Percentiles rank a stretch among this genome's conserved stretches.
Evolutionary conservation across 2,329 filamentous ascomycete species (phyloP).

Genomic region (Trichoderma sp.): DNA sequence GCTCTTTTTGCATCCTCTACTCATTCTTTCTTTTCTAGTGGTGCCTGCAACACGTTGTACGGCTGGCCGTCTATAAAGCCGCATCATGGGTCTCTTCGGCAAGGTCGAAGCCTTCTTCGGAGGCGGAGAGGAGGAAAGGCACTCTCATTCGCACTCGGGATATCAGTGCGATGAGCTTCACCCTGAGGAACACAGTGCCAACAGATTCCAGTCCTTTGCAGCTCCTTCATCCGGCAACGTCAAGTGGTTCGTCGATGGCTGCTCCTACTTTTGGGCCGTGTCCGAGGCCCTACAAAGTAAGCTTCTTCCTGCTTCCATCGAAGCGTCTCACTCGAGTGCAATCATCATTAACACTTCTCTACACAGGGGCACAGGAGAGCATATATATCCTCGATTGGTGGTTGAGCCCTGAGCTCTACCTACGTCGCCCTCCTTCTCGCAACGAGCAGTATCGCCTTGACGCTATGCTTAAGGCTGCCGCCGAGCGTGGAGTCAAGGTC

Average conservation of each 20-base stretch:
- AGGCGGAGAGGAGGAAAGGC: constrained; percentile 40
- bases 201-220: constrained; percentile 68
- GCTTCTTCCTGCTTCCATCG: constrained; percentile 2
- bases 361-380: constrained; percentile 63
- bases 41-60: neutral
- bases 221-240: constrained; percentile 69
- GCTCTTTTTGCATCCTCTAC: neutral
- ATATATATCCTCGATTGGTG: constrained; percentile 92
- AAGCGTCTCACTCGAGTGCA: too few species aligned
- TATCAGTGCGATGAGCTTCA: constrained; percentile 43
- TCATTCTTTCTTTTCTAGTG: neutral
- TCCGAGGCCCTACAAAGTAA: constrained; percentile 70
- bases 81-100: constrained; percentile 35
- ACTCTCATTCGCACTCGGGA: constrained; percentile 45
- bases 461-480: constrained; percentile 76
- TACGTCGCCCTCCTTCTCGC: constrained; percentile 75
- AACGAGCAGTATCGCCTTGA: constrained; percentile 85
- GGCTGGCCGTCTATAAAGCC: neutral
- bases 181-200: constrained; percentile 42
- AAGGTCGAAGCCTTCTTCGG: constrained; percentile 46
- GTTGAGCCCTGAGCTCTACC: constrained; percentile 83
- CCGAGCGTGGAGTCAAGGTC: constrained; percentile 78
- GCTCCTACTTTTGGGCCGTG: constrained; percentile 82
- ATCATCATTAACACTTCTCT: constrained; percentile 7
- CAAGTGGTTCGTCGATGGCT: constrained; percentile 88